Evolutionary conservation across 2,329 filamentous ascomycete species (phyloP), one percentile per base, ranked within the genome.

Genomic region (Dactylella cylindrospora): DNA sequence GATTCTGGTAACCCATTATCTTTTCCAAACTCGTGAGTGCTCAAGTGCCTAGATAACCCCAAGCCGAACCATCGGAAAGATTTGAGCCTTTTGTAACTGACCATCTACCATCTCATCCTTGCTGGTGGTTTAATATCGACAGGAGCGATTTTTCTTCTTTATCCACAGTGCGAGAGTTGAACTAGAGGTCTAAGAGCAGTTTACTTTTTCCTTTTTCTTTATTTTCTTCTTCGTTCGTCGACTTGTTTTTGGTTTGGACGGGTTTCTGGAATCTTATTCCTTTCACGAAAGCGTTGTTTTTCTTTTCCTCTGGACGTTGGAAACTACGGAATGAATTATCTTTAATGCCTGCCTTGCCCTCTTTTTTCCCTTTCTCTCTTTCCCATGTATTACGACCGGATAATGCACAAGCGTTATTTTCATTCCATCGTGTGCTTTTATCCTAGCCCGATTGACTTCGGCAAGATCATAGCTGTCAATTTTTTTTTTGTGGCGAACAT

Each of bases 401-500:
- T 55, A 55, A 55, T 47, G 31, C 51, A 13, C 39, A n/a, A 44
- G 35, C 19, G 23, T 45, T 39, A 38, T 38, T 44, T 36, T 38
- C 28, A 5, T 31, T 40, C 17, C 26, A 36, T 25, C 20, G 13
- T 28, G 20, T 35, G 28, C 29, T 33, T 33, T 13, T 40, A 15
- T 40, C 25, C 32, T 45, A n/a, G 41, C 19, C 35, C 29, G 29
- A 17, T 13, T 23, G 28, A 31, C 32, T 25, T 31, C 26, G 25
- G 32, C 32, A 33, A 33, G 28, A 33, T 45, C 41, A 45, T 15
- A 31, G 17, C 20, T 35, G 12, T 23, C 2, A 15, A 52, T 22
- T 44, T 38, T 29, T 26, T 20, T 29, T 45, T 36, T 36, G 6
- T n/a, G n/a, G n/a, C n/a, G n/a, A n/a, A n/a, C n/a, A n/a, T n/a